A percentile compares a stretch with the other conserved stretches of the same genome.
Evolutionary conservation across 345 rosid genomes (phyloP).

Genomic region (Heritiera littoralis): DNA sequence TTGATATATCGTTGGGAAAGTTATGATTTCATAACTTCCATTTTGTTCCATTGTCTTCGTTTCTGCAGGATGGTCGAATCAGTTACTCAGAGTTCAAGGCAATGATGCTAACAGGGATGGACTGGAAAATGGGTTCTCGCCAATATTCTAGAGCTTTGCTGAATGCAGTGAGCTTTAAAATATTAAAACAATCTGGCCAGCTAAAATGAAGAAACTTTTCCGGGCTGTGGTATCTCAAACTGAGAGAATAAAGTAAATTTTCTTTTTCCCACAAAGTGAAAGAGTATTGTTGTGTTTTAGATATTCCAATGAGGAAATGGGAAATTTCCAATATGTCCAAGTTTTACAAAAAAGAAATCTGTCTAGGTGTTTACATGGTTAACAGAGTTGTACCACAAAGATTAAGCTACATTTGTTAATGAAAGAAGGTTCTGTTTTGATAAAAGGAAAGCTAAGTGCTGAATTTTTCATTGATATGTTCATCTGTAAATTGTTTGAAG

Average conservation of each 20-base stretch:
- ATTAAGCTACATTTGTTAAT: neutral
- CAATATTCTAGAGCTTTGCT: constrained; percentile 89
- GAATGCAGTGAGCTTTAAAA: constrained; percentile 76
- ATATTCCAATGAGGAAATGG: neutral
- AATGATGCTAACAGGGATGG: constrained; percentile 85
- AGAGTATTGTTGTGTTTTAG: neutral
- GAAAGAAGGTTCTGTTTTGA: neutral
- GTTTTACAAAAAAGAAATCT: neutral
- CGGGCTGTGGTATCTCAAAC: neutral
- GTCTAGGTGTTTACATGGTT: neutral
- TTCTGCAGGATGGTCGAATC: constrained; percentile 76
- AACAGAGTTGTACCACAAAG: neutral
- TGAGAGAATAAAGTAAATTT: neutral
- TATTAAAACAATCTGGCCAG: constrained; percentile 48
- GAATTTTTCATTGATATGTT: neutral
- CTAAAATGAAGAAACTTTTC: neutral
- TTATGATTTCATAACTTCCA: neutral
- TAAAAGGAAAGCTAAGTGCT: neutral
- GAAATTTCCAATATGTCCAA: neutral
- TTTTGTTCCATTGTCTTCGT: neutral
- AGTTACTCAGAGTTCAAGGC: constrained; percentile 77
- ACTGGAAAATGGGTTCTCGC: constrained; percentile 96
- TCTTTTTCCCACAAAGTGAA: neutral
- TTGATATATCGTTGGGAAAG: neutral
- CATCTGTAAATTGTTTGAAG: neutral